Evolutionary conservation across 2,329 filamentous ascomycete genomes (phyloP).

Genomic region (Drechslerella dactyloides): DNA sequence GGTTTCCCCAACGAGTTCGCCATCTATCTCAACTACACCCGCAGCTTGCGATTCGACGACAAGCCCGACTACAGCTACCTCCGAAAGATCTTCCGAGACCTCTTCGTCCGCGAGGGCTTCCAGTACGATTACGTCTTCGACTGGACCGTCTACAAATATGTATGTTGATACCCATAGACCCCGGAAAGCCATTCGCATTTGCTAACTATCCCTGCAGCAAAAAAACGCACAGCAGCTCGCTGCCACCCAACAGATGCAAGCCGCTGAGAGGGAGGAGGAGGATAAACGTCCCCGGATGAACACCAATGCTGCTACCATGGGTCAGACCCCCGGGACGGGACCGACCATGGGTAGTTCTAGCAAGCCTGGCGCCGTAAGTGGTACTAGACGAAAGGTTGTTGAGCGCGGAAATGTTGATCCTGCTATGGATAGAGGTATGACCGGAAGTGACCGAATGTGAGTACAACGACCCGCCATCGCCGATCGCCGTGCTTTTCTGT

Average conservation of each 20-base stretch:
- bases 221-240: conserved; percentile 55
- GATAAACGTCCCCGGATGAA: conserved; percentile 52
- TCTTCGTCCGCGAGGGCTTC: conserved; percentile 98
- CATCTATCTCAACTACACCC: conserved; percentile 99
- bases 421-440: conserved; percentile 55
- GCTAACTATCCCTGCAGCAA: conserved; percentile 53
- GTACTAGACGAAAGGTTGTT: conserved; percentile 54
- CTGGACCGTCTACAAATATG: conserved; percentile 73
- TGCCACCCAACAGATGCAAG: conserved; percentile 53
- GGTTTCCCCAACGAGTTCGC: conserved; percentile 99
- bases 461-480: conserved; percentile 49
- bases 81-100: conserved; percentile 99
- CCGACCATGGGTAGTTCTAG: conserved; percentile 52
- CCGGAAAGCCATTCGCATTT: conserved; percentile 25
- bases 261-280: conserved; percentile 52
- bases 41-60: conserved; percentile 97
- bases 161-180: conserved; percentile 32
- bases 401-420: conserved; percentile 54
- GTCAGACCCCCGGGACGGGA: conserved; percentile 52
- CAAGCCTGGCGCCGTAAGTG: conserved; percentile 53
- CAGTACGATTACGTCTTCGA: conserved; percentile 99
- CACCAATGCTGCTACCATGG: conserved; percentile 53
- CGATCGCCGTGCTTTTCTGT: conserved; percentile 41
- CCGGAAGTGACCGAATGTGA: conserved; percentile 55
- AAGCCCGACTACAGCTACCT: conserved; percentile 99